Evolutionary conservation across 2,329 filamentous ascomycete genomes (phyloP).

Genomic region (Monilinia aucupariae): DNA sequence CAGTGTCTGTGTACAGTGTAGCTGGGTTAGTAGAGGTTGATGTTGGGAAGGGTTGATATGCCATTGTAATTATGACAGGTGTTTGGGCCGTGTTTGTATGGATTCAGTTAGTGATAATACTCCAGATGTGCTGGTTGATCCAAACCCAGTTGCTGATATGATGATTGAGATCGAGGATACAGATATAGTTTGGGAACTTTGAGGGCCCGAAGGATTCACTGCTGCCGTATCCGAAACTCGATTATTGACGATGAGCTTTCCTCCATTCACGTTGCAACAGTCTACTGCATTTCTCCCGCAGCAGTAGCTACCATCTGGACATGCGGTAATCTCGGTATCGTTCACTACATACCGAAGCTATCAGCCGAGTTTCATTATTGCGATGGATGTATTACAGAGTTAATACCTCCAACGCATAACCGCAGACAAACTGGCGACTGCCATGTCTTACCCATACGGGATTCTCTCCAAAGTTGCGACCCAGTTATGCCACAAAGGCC

Average conservation of each 20-base stretch:
- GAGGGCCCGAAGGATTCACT: background rate
- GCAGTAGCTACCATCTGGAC: constrained; percentile 14
- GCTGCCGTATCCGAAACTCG: constrained; percentile 8
- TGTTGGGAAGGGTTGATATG: background rate
- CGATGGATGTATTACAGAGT: too few relatives aligned
- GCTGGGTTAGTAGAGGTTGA: background rate
- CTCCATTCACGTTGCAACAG: constrained; percentile 6
- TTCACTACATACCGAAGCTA: background rate
- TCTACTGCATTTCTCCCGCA: constrained; percentile 7
- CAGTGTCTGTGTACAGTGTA: background rate
- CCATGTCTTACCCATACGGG: constrained; percentile 16
- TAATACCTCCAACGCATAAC: constrained; percentile 14
- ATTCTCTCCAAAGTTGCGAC: constrained; percentile 14
- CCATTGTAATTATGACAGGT: background rate
- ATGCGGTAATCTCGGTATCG: constrained; percentile 11
- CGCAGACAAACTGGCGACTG: constrained; percentile 8
- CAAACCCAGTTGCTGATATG: background rate
- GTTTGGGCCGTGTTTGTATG: background rate
- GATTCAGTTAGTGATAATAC: background rate
- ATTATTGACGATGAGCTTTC: constrained; percentile 14
- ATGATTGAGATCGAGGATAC: background rate
- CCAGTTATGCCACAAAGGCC: constrained; percentile 16
- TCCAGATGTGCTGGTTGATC: background rate
- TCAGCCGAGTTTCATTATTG: background rate
- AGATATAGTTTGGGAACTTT: background rate